These are phyloP conservation scores for Colletotrichum cereale DNA, from an alignment of 2,329 filamentous ascomycete species.

Conservation along the genomic window DNA sequence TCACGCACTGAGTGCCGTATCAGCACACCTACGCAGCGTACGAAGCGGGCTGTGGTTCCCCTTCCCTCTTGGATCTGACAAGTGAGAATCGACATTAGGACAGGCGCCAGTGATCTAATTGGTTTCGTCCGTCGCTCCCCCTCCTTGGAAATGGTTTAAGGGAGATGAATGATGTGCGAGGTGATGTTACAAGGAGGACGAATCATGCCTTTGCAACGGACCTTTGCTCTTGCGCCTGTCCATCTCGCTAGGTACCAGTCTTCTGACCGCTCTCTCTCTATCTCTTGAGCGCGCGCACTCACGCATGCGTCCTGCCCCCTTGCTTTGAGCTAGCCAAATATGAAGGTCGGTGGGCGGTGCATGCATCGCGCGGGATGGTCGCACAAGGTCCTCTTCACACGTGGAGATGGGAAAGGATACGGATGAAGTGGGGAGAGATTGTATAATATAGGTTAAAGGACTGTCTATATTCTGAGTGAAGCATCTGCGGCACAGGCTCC, in stretches of 20 bases:
- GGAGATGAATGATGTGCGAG: not conserved
- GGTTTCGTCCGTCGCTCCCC: not conserved
- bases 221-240: not conserved
- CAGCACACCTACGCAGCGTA: not conserved
- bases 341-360: not conserved
- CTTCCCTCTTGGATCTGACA: not conserved
- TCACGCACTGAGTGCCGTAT: not conserved
- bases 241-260: not conserved
- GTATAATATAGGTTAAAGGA: not conserved
- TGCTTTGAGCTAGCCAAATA: not conserved
- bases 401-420: not conserved
- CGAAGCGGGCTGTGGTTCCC: not conserved
- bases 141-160: not conserved
- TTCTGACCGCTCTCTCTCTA: not conserved
- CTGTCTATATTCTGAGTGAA: constrained; percentile 26
- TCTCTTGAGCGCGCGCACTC: not conserved
- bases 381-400: not conserved
- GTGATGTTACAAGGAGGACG: not conserved
- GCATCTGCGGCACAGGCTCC: constrained; percentile 17
- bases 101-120: not conserved
- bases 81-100: not conserved
- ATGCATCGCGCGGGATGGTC: not conserved
- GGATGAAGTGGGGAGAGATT: not conserved
- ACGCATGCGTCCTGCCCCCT: not conserved
- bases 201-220: not conserved